Base-by-base conservation (phyloP, 2,329 filamentous ascomycete genomes). In the Fusarium sp. region DNA sequence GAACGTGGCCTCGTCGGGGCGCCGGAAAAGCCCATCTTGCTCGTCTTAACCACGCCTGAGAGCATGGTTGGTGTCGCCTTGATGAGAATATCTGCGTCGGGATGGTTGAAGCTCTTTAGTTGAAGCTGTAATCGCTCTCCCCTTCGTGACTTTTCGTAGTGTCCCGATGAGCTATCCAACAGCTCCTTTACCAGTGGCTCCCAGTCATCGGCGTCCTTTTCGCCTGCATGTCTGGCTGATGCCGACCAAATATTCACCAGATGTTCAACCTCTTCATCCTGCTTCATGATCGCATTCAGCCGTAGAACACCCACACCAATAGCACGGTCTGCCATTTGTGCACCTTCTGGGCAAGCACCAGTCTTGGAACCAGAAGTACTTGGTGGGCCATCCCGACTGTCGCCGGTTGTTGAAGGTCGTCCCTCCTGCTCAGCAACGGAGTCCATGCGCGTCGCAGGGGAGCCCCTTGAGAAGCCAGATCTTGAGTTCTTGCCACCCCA, bases 21-120 rank as follows among this genome's bases (percentile, higher is more conserved):
- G 14, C 95, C 95, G 5, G 96, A 94, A 81, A 99, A 98, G 2
- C 95, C 97, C 82, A 98, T 95, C 81, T 97, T 97, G 78, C 88
- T 93, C 1, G 95, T 97, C 81, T 93, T 93, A 66, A 88, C 88
- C 69, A 98, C 90, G 61, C 93, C 92, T 60, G 97, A 93, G 16
- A 99, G 90, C 16, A 97, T 85, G 0, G 96, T 98, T 0, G 97
- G 97, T 4, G 95, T 98, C 57, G 93, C 91, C 79, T 93, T 94
- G 79, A 98, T 93, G 45, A 99, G 88, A 0, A 85, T 86, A 74
- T 97, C 95, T 1, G 95, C 91, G 77, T 98, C 95, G 1, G 90
- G 87, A 77, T 93, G 89, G 38, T 91, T 89, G 81, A 98, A 98
- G 2, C 93, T 89, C 76, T 92, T 93, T 16, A 98, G 85, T 69